phyloP scores from a whole-genome alignment of 176 grass and related monocot species.

The Aegilops tauschii region DNA sequence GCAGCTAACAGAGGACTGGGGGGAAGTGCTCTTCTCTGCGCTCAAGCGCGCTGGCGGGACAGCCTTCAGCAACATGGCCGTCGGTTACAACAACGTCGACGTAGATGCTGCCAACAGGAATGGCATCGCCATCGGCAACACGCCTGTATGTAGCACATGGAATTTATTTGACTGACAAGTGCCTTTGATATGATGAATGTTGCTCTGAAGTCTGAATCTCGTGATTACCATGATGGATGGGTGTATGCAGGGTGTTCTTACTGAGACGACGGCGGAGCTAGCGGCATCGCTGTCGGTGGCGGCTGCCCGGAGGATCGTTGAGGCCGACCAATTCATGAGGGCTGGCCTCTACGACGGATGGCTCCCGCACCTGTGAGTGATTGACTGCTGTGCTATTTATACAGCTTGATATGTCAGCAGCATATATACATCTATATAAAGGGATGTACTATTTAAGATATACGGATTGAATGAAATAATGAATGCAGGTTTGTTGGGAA shows the following conservation, averaged over 20 bases:
- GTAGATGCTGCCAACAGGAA: constrained; percentile 69
- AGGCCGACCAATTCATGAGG: constrained; percentile 9
- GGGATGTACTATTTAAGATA: no score
- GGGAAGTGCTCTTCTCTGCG: constrained; percentile 90
- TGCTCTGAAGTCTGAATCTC: neutral
- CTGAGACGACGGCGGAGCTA: constrained; percentile 89
- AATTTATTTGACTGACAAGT: neutral
- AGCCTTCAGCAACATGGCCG: constrained; percentile 97
- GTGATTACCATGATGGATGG: neutral
- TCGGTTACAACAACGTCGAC: constrained; percentile 96
- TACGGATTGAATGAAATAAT: no score
- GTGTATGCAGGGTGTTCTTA: constrained; percentile 71
- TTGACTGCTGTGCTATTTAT: neutral
- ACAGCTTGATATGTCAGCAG: neutral
- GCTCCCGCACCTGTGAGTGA: constrained; percentile 77
- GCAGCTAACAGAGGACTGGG: constrained; percentile 94
- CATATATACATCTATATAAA: no score
- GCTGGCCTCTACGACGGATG: constrained; percentile 90
- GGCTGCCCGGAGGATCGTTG: constrained; percentile 7
- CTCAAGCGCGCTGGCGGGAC: constrained; percentile 80
- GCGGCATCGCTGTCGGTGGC: neutral
- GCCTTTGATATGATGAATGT: no score
- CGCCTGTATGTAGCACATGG: constrained; percentile 38
- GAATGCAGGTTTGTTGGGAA: constrained; percentile 79
- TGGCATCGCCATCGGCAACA: constrained; percentile 81